A percentile compares a stretch with the other conserved stretches of the same genome.
Evolutionary conservation across 2,329 filamentous ascomycete species (phyloP).

Genomic region (Aurifilum marmelostoma): DNA sequence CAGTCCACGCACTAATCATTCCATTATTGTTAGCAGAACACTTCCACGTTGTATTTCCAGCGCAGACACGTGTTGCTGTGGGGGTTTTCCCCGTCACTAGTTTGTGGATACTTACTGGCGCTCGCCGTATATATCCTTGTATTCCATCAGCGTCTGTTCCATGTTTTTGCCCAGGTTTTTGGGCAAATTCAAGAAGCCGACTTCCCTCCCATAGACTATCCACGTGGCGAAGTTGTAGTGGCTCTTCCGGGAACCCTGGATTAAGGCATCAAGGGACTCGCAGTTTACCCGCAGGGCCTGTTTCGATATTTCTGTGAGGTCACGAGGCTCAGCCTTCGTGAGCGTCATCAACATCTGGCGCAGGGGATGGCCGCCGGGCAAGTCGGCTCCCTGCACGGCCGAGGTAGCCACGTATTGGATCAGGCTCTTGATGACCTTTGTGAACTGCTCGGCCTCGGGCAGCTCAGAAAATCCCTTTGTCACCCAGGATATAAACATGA

Average conservation of each 20-base stretch:
- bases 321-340: background rate
- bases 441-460: constrained; percentile 6
- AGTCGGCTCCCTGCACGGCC: background rate
- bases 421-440: background rate
- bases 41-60: background rate
- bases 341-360: background rate
- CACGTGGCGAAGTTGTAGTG: constrained; percentile 16
- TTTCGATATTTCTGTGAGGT: background rate
- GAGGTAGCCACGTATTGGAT: background rate
- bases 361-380: background rate
- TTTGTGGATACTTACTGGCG: constrained; percentile 20
- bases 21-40: background rate
- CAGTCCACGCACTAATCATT: constrained; percentile 10
- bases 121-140: constrained; percentile 9
- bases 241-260: constrained; percentile 13
- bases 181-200: constrained; percentile 13
- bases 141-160: constrained; percentile 2
- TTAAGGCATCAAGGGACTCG: constrained; percentile 6
- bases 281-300: constrained; percentile 8
- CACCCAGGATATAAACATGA: background rate
- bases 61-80: background rate
- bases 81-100: too few relatives aligned
- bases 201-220: constrained; percentile 15
- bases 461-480: background rate
- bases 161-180: constrained; percentile 1